phyloP scores from a whole-genome alignment of 257 asterid species.

The Solanum clarkiae region DNA sequence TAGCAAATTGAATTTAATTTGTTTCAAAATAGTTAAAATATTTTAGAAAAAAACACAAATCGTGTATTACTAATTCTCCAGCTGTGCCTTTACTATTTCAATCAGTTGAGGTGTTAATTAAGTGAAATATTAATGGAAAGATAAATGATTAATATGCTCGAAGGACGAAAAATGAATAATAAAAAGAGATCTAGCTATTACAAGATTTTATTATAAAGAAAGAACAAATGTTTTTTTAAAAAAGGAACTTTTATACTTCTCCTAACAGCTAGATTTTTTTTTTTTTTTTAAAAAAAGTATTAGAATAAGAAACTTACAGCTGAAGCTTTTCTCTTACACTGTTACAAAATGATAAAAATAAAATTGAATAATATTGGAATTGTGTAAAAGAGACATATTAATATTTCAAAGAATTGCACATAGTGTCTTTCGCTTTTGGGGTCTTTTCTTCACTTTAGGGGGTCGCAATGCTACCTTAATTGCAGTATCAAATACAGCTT shows the following conservation, averaged over 20 bases:
- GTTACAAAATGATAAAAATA: neutral
- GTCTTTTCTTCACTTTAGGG: slow-evolving; percentile 57
- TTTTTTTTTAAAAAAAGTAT: neutral
- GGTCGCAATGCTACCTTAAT: slow-evolving; percentile 78
- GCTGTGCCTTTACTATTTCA: neutral
- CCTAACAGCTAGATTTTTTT: neutral
- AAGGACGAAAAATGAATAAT: neutral
- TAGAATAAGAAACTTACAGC: neutral
- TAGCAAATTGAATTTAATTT: neutral
- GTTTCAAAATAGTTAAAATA: neutral
- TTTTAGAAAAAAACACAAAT: neutral
- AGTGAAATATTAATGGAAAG: neutral
- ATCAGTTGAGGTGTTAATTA: neutral
- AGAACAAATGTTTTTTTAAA: neutral
- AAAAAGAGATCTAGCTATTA: neutral
- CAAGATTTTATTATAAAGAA: neutral
- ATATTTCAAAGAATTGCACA: slow-evolving; percentile 39
- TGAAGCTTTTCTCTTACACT: neutral
- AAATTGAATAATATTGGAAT: neutral
- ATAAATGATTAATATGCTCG: neutral
- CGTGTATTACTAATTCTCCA: neutral
- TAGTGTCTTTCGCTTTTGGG: slow-evolving; percentile 30
- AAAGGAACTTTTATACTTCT: neutral
- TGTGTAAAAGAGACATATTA: neutral
- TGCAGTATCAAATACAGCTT: slow-evolving; percentile 68